A percentile compares a stretch with the other conserved stretches of the same genome.
phyloP scores from a whole-genome alignment of 106 monocot species.

The Allium cepa region DNA sequence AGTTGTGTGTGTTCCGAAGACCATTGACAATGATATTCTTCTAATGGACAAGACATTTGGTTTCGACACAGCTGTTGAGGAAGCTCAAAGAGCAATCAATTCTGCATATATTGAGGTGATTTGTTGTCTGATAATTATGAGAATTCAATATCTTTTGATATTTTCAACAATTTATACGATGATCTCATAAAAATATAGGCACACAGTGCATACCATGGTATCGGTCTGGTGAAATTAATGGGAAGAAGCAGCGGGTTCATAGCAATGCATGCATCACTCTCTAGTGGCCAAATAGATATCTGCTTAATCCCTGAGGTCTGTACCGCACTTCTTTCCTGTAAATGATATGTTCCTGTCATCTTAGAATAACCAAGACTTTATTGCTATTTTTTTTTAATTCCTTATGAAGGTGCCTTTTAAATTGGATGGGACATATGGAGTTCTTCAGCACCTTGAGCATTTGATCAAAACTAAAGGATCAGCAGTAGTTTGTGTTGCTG shows the following conservation, averaged over 20 bases:
- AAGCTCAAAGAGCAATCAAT: slow-evolving; percentile 85
- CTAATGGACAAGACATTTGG: slow-evolving; percentile 76
- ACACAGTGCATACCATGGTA: slow-evolving; percentile 81
- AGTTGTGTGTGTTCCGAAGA: slow-evolving; percentile 80
- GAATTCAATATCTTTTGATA: no score
- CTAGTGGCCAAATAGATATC: slow-evolving; percentile 92
- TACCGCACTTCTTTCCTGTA: neutral
- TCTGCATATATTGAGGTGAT: slow-evolving; percentile 94
- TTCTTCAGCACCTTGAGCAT: slow-evolving; percentile 54
- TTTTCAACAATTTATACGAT: no score
- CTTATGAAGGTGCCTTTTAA: slow-evolving; percentile 64
- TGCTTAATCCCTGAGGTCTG: slow-evolving; percentile 92
- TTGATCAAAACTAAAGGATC: slow-evolving; percentile 66
- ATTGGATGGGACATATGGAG: slow-evolving; percentile 66
- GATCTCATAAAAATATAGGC: slow-evolving; percentile 28
- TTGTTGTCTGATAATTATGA: neutral
- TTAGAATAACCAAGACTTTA: neutral
- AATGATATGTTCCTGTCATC: neutral
- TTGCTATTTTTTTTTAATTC: neutral
- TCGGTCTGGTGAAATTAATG: slow-evolving; percentile 92
- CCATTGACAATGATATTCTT: slow-evolving; percentile 90
- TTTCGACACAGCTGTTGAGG: slow-evolving; percentile 58
- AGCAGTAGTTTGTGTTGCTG: slow-evolving; percentile 77
- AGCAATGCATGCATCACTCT: slow-evolving; percentile 88
- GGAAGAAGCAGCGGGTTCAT: slow-evolving; percentile 92